phyloP scores from a whole-genome alignment of 2,329 filamentous ascomycete species.

The Trichophyton rubrum region DNA sequence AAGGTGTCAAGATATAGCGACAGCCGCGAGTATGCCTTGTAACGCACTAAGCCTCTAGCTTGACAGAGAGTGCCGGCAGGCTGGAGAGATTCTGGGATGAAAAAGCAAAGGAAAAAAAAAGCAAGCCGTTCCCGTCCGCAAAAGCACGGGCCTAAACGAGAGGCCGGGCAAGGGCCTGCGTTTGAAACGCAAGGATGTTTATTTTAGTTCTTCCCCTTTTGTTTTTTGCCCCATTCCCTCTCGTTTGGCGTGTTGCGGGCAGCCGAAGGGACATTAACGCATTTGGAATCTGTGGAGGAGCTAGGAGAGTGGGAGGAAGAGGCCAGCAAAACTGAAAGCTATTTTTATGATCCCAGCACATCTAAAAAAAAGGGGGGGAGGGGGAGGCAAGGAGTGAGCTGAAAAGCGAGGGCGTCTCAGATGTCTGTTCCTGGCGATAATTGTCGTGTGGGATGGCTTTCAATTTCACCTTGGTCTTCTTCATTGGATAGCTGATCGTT shows the following conservation, averaged over 20 bases:
- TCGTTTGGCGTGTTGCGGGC: background rate
- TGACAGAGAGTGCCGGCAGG: background rate
- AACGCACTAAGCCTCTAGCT: background rate
- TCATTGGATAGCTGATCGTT: background rate
- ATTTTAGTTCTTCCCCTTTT: background rate
- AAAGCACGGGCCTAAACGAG: slow-evolving; percentile 4
- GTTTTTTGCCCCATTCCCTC: background rate
- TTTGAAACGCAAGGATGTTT: slow-evolving; percentile 1
- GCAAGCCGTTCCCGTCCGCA: slow-evolving; percentile 1
- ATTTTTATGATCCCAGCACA: background rate
- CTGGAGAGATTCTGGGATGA: background rate
- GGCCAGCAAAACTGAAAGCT: background rate
- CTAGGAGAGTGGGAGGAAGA: background rate
- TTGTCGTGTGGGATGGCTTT: background rate
- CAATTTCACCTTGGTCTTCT: background rate
- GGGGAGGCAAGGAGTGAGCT: background rate
- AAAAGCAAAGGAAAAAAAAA: slow-evolving; percentile 3
- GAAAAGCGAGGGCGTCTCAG: background rate
- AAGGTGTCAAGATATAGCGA: background rate
- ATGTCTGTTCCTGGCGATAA: background rate
- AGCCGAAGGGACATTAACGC: background rate
- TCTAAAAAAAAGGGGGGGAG: background rate
- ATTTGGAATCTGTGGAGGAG: background rate
- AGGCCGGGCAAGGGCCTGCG: background rate
- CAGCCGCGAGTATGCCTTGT: background rate